Conservation (phyloP, 163 green algal species). For the Scenedesmus sp. region DNA sequence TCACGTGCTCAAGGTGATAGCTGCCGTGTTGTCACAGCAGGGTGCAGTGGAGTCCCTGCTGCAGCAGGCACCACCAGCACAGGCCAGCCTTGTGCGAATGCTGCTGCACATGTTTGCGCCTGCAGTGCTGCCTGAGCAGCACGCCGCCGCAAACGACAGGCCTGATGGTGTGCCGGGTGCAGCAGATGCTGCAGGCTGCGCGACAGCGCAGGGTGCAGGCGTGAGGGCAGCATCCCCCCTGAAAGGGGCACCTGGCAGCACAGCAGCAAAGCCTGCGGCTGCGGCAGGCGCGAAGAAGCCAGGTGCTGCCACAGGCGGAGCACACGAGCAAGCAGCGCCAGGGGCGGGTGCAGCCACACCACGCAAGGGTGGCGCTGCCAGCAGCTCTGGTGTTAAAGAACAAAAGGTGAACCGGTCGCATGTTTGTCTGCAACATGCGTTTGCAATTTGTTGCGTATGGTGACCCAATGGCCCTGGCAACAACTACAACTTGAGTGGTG, state of each 20-base stretch:
- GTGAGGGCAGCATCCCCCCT: not conserved
- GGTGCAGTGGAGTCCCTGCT: not conserved
- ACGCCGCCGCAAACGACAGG: not conserved
- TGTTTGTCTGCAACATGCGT: not conserved
- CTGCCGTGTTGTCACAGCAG: constrained; percentile 18
- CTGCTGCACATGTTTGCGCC: constrained; percentile 45
- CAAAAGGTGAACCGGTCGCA: not conserved
- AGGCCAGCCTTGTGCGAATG: constrained; percentile 11
- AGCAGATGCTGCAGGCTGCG: not conserved
- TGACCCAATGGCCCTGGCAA: too few species aligned
- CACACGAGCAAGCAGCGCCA: not conserved
- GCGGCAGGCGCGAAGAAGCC: not conserved
- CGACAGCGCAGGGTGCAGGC: not conserved
- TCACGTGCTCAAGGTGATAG: constrained; percentile 20
- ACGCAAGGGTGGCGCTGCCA: not conserved
- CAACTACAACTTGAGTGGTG: too few species aligned
- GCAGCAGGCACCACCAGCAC: not conserved
- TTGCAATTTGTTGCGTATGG: not conserved
- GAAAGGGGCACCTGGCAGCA: not conserved
- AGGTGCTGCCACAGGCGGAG: not conserved
- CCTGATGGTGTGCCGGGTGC: not conserved
- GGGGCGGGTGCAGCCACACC: not conserved
- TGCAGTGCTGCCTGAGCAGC: not conserved
- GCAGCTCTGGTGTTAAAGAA: not conserved
- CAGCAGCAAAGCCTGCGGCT: not conserved